Conservation (phyloP, 345 rosid genomes). For the Linum trigynum region DNA sequence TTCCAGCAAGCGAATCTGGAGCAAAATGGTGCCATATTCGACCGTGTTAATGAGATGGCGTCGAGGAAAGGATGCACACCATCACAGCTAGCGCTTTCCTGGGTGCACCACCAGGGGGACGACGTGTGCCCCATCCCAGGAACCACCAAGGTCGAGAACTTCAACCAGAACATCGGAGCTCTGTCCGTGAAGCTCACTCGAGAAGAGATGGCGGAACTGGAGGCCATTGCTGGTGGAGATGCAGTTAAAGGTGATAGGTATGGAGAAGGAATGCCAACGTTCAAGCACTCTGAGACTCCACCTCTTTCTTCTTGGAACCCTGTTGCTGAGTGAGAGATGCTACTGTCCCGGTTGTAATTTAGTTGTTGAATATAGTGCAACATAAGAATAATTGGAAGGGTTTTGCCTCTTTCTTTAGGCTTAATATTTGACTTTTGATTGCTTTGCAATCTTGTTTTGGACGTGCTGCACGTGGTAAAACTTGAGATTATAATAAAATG, state of each 20-base stretch:
- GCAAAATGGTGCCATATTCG: constrained; percentile 33
- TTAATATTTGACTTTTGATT: too few species aligned
- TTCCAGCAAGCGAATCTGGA: constrained; percentile 50
- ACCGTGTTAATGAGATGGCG: constrained; percentile 37
- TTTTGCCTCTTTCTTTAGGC: too few species aligned
- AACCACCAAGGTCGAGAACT: constrained; percentile 49
- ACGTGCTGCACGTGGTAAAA: too few species aligned
- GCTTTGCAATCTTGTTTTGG: too few species aligned
- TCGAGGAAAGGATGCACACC: constrained; percentile 46
- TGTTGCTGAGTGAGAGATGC: not conserved
- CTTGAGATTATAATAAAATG: too few species aligned
- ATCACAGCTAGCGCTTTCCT: constrained; percentile 55
- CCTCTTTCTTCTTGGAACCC: constrained; percentile 44
- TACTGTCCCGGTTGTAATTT: too few species aligned
- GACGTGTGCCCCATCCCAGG: constrained; percentile 64
- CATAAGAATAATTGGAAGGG: too few species aligned
- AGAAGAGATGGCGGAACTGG: constrained; percentile 52
- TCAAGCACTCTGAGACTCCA: constrained; percentile 38
- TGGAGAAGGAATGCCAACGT: not conserved
- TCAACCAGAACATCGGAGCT: constrained; percentile 49
- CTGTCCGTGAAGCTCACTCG: constrained; percentile 43
- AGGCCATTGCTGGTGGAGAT: constrained; percentile 31
- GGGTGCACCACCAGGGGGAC: constrained; percentile 58
- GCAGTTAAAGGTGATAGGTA: constrained; percentile 40
- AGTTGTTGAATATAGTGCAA: too few species aligned